Evolutionary conservation across 2,329 filamentous ascomycete genomes (phyloP), one percentile per base, ranked within the genome.

Genomic region (Penicillium sp.): DNA sequence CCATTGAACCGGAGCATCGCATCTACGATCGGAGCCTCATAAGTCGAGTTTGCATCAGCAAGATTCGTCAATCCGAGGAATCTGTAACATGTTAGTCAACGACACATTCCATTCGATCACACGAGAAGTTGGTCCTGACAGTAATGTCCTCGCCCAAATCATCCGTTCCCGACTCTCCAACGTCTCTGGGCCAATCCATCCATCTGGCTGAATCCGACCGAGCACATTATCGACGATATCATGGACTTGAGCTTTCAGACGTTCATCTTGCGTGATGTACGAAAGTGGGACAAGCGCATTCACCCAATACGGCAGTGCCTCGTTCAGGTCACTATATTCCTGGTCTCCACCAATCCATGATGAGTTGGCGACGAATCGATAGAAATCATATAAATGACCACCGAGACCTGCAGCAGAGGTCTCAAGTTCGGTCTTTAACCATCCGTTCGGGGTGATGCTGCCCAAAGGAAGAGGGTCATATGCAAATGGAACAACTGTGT

Each of bases 251-350:
- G 60, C 62, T 61, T 83, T 81, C n/a, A 86, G 69, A 5, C 78
- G 69, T 3, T 70, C 61, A 64, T 85, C 79, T 50, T 82, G 73
- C 4, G 83, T 67, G 0, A 69, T 70, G 58, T 81, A 86, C 1
- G 84, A 82, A 25, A 86, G 74, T 19, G 84, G 82, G 2, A 86
- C 83, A 1, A 85, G 72, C 4, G 78, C 81, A 62, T 86, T 85
- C 64, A 84, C 81, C 81, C 83, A 86, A 66, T 86, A 87, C 0
- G 83, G 81, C 26, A 80, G 77, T 1, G 78, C 81, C 70, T 86
- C 84, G 62, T 85, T 78, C 2, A 85, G 71, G 23, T 70, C 69
- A 13, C 77, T 82, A 63, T 86, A 86, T 61, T 85, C 82, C 3
- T 72, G 66, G 31, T 72, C 63, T 5, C 82, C 81, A 3, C 82